Evolutionary conservation across 768 basidiomycete genomes (phyloP).

Genomic region (Steccherinum ochraceum): DNA sequence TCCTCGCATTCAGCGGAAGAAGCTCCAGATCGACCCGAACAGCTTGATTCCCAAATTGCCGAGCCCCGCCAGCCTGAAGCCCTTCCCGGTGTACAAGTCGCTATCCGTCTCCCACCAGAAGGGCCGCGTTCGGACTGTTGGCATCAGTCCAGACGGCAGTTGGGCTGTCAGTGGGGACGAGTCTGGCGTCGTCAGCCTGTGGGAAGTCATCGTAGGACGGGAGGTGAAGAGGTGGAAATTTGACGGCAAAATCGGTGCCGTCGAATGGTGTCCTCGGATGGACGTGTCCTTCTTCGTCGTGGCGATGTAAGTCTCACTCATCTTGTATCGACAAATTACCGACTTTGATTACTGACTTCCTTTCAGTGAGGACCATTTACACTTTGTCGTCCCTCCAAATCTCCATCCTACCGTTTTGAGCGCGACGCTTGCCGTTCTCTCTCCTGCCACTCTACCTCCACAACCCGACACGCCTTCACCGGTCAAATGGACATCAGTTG

Average conservation of each 20-base stretch:
- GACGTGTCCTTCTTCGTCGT: constrained; percentile 78
- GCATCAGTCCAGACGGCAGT: constrained; percentile 79
- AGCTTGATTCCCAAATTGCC: constrained; percentile 93
- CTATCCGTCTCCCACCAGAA: constrained; percentile 64
- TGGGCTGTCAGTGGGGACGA: constrained; percentile 95
- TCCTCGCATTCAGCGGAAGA: constrained; percentile 80
- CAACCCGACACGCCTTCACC: constrained; percentile 49
- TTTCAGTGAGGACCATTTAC: constrained; percentile 70
- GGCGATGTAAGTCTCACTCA: constrained; percentile 54
- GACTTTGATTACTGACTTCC: background rate
- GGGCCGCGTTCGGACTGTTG: constrained; percentile 66
- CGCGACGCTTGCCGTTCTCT: constrained; percentile 55
- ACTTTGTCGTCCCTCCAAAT: constrained; percentile 78
- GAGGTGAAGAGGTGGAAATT: constrained; percentile 87
- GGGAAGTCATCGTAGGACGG: constrained; percentile 88
- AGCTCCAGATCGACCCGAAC: constrained; percentile 88
- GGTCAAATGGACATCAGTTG: constrained; percentile 61
- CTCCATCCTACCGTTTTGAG: constrained; percentile 51
- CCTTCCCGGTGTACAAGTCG: constrained; percentile 87
- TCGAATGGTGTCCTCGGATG: constrained; percentile 91
- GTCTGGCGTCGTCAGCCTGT: constrained; percentile 75
- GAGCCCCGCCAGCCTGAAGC: constrained; percentile 82
- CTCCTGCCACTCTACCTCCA: constrained; percentile 59
- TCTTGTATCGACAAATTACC: constrained; percentile 1
- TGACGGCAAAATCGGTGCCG: constrained; percentile 67